Base-by-base conservation (phyloP, 805 yeast species). In the Spathaspora passalidarum region DNA sequence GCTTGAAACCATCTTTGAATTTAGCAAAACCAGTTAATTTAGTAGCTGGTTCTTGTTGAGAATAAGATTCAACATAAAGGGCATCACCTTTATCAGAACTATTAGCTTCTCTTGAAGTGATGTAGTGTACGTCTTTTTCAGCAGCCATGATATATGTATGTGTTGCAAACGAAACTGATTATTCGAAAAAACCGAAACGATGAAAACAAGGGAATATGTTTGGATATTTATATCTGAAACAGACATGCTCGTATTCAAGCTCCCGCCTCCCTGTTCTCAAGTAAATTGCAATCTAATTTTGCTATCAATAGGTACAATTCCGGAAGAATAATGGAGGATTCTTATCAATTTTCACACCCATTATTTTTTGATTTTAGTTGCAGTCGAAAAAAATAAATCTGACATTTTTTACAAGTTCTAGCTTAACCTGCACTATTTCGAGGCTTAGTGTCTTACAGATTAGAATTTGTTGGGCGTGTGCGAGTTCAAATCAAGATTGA, bases 111-210 rank as follows among this genome's bases (percentile, higher is more conserved):
- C 60, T 57, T 20, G 75, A 68, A 48, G 68, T 62, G 40, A 72
- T 56, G 56, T 71, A 71, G 42, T 65, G 56, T 45, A 72, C 59
- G 52, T 72, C 76, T 57, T 72, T 72, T 52, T 62, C 69, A 32
- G n/a, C n/a, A n/a, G 68, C 68, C 75, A 69, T 69, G 13, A 17
- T 29, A 3, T 26, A 26, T 29, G 14, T 14, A 9, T 22, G 9
- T 22, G 9, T 7, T 6, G 9, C 9, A 22, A 22, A 22, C 9
- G 25, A 22, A 22, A 22, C 6, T 7, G 25, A 22, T 7, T 22
- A 22, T 13, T 29, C 34, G 14, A 13, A 29, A 29, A 17, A 13
- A 9, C 9, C 6, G 25, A 29, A 10, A 29, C 3, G 3, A 13
- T 17, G 16, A 29, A 29, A 29, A 29, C 14, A 13, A 3, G 34